Evolutionary conservation across 2,329 filamentous ascomycete genomes (phyloP), one percentile per base, ranked within the genome.

Genomic region (Penicillium sp.): DNA sequence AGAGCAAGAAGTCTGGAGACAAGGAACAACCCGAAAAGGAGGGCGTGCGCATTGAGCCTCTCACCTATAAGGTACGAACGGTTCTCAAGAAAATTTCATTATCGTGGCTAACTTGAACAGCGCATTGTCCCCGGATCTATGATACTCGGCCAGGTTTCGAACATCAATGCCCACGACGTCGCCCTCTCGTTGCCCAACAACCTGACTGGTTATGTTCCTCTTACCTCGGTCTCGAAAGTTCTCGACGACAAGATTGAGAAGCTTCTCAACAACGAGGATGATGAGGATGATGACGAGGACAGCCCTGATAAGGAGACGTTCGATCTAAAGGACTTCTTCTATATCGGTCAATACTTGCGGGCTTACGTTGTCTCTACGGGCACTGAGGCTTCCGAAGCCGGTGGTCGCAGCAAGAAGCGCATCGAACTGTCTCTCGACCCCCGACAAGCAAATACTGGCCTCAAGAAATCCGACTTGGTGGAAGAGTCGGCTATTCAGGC

Each of bases 371-470:
- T 86, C 10, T 91, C 91, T 1, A 95, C 88, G 13, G 81, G 82
- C 42, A 87, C 89, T 45, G 72, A 77, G 41, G 59, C 63, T 18
- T 58, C 65, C 11, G 65, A 72, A 44, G 65, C 74, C 5, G 81
- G 81, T 11, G 78, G 82, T 28, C 90, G 88, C 70, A 79, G 79
- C 44, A 94, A 87, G 71, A 88, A 86, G 66, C 87, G 86, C 57
- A 94, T 99, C 62, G 91, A 96, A 68, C 79, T 99, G 16, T 92
- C 92, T 0, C 76, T 97, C 28, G 84, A 89, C 44, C 94, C 94
- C 2, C 80, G 81, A 53, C 81, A 89, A 55, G 81, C 90, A 48
- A 99, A 99, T 69, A 81, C 81, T 2, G 87, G 89, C 1, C 76
- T 99, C 20, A 78, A 81, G 3, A 81, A 83, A 59, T 83, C 87